Evolutionary conservation across 495 filamentous ascomycete species (phyloP).

Genomic region (Penicillium alfredii): DNA sequence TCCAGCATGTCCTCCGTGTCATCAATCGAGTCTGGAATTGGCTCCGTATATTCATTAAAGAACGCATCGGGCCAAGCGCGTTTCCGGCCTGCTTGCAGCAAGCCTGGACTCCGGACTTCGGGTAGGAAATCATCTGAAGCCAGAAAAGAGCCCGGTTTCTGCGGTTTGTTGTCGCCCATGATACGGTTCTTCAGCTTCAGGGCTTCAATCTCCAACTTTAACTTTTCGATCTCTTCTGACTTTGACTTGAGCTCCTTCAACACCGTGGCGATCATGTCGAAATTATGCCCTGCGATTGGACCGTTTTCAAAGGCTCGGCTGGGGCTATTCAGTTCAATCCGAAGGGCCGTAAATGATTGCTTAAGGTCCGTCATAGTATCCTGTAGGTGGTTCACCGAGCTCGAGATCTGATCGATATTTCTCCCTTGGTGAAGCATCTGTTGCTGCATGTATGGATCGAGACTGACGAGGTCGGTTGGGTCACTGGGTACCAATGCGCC

Average conservation of each 20-base stretch:
- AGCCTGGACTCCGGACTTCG: constrained; percentile 34
- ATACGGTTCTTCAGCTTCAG: constrained; percentile 38
- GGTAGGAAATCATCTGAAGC: constrained; percentile 18
- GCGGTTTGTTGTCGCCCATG: constrained; percentile 27
- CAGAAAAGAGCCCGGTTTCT: constrained; percentile 4
- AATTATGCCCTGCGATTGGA: constrained; percentile 14
- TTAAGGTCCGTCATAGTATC: constrained; percentile 45
- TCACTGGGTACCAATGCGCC: constrained; percentile 28
- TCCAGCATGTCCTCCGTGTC: constrained; percentile 32
- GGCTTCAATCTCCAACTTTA: constrained; percentile 42
- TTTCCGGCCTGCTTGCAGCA: constrained; percentile 35
- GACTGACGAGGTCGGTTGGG: constrained; percentile 12
- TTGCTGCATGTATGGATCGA: constrained; percentile 25
- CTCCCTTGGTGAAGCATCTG: constrained; percentile 40
- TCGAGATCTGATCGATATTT: constrained; percentile 41
- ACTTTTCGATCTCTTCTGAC: constrained; percentile 41
- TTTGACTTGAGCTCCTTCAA: constrained; percentile 41
- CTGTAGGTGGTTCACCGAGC: constrained; percentile 38
- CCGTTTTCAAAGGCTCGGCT: constrained; percentile 17
- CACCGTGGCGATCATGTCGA: constrained; percentile 42
- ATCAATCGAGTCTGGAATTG: constrained; percentile 36
- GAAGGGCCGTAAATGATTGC: constrained; percentile 37
- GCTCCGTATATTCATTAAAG: constrained; percentile 18
- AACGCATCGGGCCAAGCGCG: constrained; percentile 33
- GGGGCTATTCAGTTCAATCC: constrained; percentile 37